phyloP scores from a whole-genome alignment of 2,329 filamentous ascomycete genomes.

The Aspergillus flavus region DNA sequence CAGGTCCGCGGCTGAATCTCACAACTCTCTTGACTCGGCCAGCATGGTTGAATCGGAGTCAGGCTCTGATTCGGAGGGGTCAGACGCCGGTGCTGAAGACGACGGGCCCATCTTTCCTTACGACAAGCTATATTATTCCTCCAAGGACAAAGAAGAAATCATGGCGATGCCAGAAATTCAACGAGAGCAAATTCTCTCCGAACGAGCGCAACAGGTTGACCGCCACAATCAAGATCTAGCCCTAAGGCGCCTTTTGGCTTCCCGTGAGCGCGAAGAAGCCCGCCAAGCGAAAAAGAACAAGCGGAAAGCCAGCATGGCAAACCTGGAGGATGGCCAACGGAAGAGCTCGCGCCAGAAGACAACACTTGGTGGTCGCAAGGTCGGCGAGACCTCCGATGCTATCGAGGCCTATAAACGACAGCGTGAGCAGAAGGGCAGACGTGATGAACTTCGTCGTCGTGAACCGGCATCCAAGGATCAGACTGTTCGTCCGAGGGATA shows the following conservation, averaged over 20 bases:
- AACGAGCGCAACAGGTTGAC: conserved; percentile 81
- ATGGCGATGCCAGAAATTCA: conserved; percentile 87
- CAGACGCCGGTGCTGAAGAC: conserved; percentile 47
- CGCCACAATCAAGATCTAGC: conserved; percentile 79
- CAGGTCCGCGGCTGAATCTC: conserved; percentile 71
- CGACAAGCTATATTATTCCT: conserved; percentile 79
- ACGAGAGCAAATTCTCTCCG: conserved; percentile 85
- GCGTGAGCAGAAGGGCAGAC: conserved; percentile 60
- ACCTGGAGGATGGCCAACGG: conserved; percentile 74
- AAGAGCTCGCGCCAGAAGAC: conserved; percentile 75
- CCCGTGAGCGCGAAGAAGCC: conserved; percentile 64
- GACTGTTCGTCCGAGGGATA: conserved; percentile 63
- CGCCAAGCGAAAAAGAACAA: conserved; percentile 58
- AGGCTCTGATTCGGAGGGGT: conserved; percentile 71
- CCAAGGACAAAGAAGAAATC: conserved; percentile 75
- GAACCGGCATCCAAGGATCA: conserved; percentile 53
- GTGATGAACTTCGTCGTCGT: conserved; percentile 50
- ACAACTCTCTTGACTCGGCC: conserved; percentile 75
- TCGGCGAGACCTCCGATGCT: conserved; percentile 68
- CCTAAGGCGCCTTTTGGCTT: conserved; percentile 74
- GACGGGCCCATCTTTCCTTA: conserved; percentile 70
- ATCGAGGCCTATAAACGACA: conserved; percentile 72
- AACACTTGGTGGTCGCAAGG: conserved; percentile 65
- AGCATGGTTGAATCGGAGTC: conserved; percentile 90
- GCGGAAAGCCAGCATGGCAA: conserved; percentile 77